Evolutionary conservation across 306 rosid species (phyloP), one percentile per base, ranked within the genome.

Genomic region (Prinsepia uniflora): DNA sequence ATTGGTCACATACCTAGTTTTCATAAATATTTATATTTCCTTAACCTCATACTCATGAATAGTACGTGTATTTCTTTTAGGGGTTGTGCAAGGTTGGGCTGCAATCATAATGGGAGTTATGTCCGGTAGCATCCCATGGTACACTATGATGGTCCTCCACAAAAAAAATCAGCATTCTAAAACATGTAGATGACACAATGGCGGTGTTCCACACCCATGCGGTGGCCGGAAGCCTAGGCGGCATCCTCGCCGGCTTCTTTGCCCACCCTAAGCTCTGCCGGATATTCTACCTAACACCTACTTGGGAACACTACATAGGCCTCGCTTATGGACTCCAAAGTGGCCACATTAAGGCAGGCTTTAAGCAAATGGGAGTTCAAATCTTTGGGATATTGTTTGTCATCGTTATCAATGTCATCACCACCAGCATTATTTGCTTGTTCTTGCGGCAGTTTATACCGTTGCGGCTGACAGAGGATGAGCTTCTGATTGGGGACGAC

Each of bases 81-180:
- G 89, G 39, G 89, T 80, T 65, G 89, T 85, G 64, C 85, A 85
- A 78, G 81, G 86, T 10, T 85, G 86, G 89, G 86, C 83, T 49
- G 86, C 89, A 30, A 61, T 85, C 8, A 4, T 80, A 19, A 85
- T 85, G 76, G 89, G 89, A 75, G 47, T 82, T 6, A 61, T 80
- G 82, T 80, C 84, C 0, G 85, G 87, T 57, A 82, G 81, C 75
- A 78, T 85, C 60, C 83, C 89, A 45, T 85, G 87, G 89, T 82
- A 75, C 74, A 85, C 89, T 19, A 85, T 82, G 87, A 85, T 85
- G 89, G 74, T 82, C n/a, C 77, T 85, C 49, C 87, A 80, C 80
- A 80, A 67, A 53, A 53, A 53, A 78, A 68, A 73, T 63, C 12
- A 13, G 34, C 46, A 14, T 83, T 59, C 75, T 83, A 1, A 78